These are phyloP conservation scores for Eucalyptus albens DNA, from an alignment of 345 rosid genomes.

Conservation along the genomic window DNA sequence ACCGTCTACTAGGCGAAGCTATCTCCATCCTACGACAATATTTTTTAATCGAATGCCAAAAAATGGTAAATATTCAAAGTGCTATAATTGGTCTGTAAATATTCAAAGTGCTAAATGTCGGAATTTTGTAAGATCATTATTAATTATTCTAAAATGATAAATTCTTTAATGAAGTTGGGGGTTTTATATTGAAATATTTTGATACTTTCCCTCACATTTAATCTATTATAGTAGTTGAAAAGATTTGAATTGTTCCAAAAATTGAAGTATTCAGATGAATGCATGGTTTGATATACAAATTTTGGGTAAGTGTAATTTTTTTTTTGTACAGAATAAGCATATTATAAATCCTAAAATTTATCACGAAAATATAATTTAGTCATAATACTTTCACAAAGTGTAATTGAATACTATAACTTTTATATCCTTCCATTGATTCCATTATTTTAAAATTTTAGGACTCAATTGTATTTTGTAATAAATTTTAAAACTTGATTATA, in stretches of 20 bases:
- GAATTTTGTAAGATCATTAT: rapidly evolving
- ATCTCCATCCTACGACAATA: background rate
- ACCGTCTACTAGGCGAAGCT: background rate
- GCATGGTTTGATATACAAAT: rapidly evolving
- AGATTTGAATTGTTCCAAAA: too few relatives aligned
- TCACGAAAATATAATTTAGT: rapidly evolving
- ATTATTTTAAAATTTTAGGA: too few relatives aligned
- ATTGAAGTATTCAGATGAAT: rapidly evolving
- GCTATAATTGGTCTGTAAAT: background rate
- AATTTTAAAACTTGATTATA: rapidly evolving
- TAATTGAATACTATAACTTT: too few relatives aligned
- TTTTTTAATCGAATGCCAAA: too few relatives aligned
- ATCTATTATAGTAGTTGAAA: too few relatives aligned
- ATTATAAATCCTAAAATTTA: rapidly evolving
- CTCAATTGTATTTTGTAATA: rapidly evolving
- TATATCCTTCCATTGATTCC: too few relatives aligned
- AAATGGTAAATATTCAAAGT: too few relatives aligned
- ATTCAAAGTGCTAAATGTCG: background rate
- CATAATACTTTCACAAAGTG: rapidly evolving
- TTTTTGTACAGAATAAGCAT: rapidly evolving
- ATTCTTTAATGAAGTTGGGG: too few relatives aligned
- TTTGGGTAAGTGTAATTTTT: rapidly evolving
- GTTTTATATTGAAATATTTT: too few relatives aligned
- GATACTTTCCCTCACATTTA: background rate
- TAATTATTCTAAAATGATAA: rapidly evolving